Conservation (phyloP, 2,329 filamentous ascomycete genomes). For the Calonectria multiphialidica region DNA sequence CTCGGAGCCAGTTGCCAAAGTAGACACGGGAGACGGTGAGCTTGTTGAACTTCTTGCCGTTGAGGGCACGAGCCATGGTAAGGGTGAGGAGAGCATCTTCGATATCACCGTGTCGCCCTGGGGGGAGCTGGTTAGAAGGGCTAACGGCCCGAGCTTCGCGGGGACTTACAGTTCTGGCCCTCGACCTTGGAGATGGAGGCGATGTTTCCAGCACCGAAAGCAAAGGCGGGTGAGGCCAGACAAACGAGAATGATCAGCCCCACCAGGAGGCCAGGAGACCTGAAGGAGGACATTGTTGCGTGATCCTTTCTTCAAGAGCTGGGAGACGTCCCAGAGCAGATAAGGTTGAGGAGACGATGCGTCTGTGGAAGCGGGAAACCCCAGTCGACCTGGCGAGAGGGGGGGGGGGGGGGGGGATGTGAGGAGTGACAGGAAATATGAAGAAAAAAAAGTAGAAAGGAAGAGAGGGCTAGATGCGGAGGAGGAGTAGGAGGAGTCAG, state of each 20-base stretch:
- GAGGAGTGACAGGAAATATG: conserved; percentile 1
- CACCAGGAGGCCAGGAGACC: conserved; percentile 63
- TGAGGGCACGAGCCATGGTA: conserved; percentile 64
- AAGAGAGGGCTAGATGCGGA: conserved; percentile 24
- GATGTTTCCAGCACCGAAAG: conserved; percentile 92
- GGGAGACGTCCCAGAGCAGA: conserved; percentile 27
- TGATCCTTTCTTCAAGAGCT: conserved; percentile 34
- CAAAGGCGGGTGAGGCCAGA: conserved; percentile 76
- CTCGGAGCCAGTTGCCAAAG: conserved; percentile 95
- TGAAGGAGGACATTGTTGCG: conserved; percentile 60
- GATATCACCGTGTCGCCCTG: conserved; percentile 90
- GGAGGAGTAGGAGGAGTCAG: conserved; percentile 26
- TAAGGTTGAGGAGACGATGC: conserved; percentile 17
- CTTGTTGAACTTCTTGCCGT: conserved; percentile 86
- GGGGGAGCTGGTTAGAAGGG: conserved; percentile 12
- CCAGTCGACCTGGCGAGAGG: conserved; percentile 37
- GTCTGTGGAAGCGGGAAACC: conserved; percentile 23
- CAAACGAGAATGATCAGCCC: conserved; percentile 72
- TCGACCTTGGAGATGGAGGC: conserved; percentile 84
- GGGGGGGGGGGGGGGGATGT: conserved; percentile 16
- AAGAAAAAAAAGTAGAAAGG: conserved; percentile 28
- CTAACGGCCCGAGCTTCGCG: not conserved
- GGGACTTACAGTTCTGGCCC: conserved; percentile 79
- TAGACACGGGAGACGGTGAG: conserved; percentile 90
- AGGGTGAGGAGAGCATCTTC: conserved; percentile 89